A percentile compares a stretch with the other conserved stretches of the same genome.
Conservation (phyloP, 2,329 filamentous ascomycete species). For the Lithohypha guttulata region DNA sequence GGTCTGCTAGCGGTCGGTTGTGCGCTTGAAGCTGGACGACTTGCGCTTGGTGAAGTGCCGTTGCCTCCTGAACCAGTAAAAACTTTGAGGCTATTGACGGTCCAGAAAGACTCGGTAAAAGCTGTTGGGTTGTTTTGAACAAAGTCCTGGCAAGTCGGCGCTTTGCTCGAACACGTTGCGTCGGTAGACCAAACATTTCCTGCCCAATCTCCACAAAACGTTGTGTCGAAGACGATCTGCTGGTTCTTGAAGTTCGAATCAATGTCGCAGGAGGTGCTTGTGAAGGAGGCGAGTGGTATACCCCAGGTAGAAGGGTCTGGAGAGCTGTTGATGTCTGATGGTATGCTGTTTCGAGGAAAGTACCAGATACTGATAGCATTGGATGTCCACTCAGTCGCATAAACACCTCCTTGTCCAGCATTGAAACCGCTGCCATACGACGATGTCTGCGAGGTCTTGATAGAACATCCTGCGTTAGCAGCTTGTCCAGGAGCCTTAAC, state of each 20-base stretch:
- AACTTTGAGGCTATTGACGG: slow-evolving; percentile 7
- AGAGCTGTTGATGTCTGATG: slow-evolving; percentile 47
- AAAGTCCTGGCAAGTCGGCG: slow-evolving; percentile 57
- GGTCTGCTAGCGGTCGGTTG: neutral
- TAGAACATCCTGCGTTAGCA: slow-evolving; percentile 48
- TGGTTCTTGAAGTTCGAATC: slow-evolving; percentile 58
- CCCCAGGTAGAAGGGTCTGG: slow-evolving; percentile 33
- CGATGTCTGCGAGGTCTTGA: slow-evolving; percentile 40
- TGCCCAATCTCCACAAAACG: slow-evolving; percentile 84
- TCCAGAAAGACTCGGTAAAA: slow-evolving; percentile 49
- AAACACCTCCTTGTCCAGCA: slow-evolving; percentile 55
- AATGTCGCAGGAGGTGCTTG: slow-evolving; percentile 55
- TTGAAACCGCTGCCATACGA: slow-evolving; percentile 65
- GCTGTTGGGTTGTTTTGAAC: slow-evolving; percentile 59
- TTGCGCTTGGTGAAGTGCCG: neutral
- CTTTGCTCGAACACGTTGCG: slow-evolving; percentile 48
- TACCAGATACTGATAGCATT: slow-evolving; percentile 67
- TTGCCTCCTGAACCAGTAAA: neutral
- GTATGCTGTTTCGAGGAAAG: slow-evolving; percentile 60
- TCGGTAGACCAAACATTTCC: slow-evolving; percentile 58
- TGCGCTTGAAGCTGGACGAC: neutral
- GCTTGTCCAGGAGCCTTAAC: slow-evolving; percentile 34
- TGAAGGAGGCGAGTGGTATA: slow-evolving; percentile 35
- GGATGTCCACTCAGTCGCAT: slow-evolving; percentile 66
- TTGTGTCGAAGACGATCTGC: slow-evolving; percentile 69